Base-by-base conservation (phyloP, 345 rosid genomes). In the Pistacia integerrima region DNA sequence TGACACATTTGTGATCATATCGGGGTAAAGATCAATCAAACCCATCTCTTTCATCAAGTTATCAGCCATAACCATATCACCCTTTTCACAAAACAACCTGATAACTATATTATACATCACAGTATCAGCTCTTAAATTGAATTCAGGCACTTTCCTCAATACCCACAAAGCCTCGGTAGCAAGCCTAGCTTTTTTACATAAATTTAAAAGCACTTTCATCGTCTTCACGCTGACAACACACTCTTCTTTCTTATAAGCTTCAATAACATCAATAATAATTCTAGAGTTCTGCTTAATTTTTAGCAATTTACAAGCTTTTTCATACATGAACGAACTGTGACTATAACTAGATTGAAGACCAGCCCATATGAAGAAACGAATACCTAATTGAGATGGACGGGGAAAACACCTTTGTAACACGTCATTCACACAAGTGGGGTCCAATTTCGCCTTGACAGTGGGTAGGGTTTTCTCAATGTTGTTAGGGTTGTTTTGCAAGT, bases 41-140 rank as follows among this genome's bases (percentile, higher is more conserved):
- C 87, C 91, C 95, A 95, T 90, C 83, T 91, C 94, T 46, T 74
- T 84, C 96, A 89, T 87, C 84, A 95, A 79, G 46, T 79, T 77
- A 51, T 85, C 76, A 60, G 90, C 93, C 80, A 74, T 77, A 69
- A 44, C 82, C 89, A 91, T 36, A 75, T 90, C 91, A 60, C 92
- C 90, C 74, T 82, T 87, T 46, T 87, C 90, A 38, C 88, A 89
- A 74, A 93, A 89, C 90, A 87, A 76, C 85, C 83, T 85, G 80
- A 93, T 87, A 69, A 90, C 94, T 70, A 80, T 28, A 82, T 89
- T 93, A 79, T 90, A 88, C 1, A 83, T 78, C 69, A 63, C 66
- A 0, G 91, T 85, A 74, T 93, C 98, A 0, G 90, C 80, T 22
- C 86, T 76, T 18, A 87, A 28, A 60, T 77, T 77, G 62, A 95